phyloP scores from a whole-genome alignment of 2,329 filamentous ascomycete species.

The Colletotrichum falcatum region DNA sequence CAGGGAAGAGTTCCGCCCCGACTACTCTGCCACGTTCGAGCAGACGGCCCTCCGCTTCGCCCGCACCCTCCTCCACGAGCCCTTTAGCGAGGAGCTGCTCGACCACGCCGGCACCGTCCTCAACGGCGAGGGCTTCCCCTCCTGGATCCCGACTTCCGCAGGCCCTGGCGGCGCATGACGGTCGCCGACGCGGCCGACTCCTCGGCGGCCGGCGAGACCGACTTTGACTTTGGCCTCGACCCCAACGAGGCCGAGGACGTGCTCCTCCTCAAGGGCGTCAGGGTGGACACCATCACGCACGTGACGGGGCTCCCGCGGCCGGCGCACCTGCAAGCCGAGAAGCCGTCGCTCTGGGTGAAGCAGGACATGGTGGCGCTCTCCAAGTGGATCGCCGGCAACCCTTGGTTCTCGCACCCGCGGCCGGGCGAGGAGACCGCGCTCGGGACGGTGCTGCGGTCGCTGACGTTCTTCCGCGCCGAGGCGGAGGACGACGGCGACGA shows the following conservation, averaged over 20 bases:
- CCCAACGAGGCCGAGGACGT: constrained; percentile 32
- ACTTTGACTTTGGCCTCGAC: constrained; percentile 39
- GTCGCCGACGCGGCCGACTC: constrained; percentile 39
- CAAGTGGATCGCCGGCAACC: constrained; percentile 4
- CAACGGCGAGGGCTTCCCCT: constrained; percentile 34
- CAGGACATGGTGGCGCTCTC: constrained; percentile 27
- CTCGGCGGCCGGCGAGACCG: constrained; percentile 36
- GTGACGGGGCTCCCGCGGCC: constrained; percentile 32
- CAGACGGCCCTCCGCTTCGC: constrained; percentile 37
- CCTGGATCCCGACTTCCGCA: constrained; percentile 39
- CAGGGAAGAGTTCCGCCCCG: constrained; percentile 36
- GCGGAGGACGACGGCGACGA: not conserved
- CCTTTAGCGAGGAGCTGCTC: constrained; percentile 39
- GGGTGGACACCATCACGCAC: constrained; percentile 29
- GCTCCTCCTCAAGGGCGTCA: constrained; percentile 34
- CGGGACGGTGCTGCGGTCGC: constrained; percentile 26
- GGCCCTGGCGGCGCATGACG: constrained; percentile 37
- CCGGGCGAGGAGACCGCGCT: constrained; percentile 7
- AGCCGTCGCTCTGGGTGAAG: constrained; percentile 35
- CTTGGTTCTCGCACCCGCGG: constrained; percentile 28
- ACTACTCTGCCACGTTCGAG: constrained; percentile 36
- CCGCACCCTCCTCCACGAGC: constrained; percentile 34
- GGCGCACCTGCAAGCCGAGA: constrained; percentile 32
- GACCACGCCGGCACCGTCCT: constrained; percentile 37
- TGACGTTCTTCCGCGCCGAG: constrained; percentile 39